Evolutionary conservation across 2,329 filamentous ascomycete species (phyloP), one percentile per base, ranked within the genome.

Genomic region (Sporothrix luriei): DNA sequence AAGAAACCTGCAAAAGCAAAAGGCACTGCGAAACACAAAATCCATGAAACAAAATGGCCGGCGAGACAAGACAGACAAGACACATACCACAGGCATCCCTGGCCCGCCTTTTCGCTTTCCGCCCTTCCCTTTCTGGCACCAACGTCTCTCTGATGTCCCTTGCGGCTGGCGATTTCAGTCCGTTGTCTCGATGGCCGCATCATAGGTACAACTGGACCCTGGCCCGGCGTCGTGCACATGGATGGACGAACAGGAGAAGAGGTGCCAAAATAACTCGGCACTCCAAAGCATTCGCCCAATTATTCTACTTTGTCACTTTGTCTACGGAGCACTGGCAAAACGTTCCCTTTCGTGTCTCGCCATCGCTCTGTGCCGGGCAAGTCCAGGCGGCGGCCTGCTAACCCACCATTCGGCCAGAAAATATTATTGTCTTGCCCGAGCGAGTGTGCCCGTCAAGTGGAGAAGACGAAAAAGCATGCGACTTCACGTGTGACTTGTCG

Each of bases 11-110:
- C 64, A n/a, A 54, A 66, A 49, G 49, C 64, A 66, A n/a, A 54
- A 66, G 64, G 49, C 64, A 66, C 61, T 26, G 49, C 40, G 19
- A 66, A 26, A 43, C 48, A 59, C 59, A 59, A 38, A 49, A n/a
- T 38, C 51, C 51, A 61, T 64, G 64, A 70, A 62, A 70, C 69
- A 64, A 66, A 69, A 69, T 33, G 48, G 66, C 66, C 54, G 54
- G 62, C 54, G 43, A 52, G 54, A 68, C 66, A n/a, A 52, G 43
- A 62, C 54, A 52, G 54, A 68, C 66, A n/a, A 52, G 43, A 62
- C 54, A 43, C 48, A 33, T n/a, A 11, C 9, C 49, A 24, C 64
- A n/a, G 24, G 16, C 24, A 33, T 61, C 46, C 66, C 66, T 62
- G 43, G 54, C 11, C 29, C 48, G 49, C 21, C 7, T 29, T 59